Evolutionary conservation across 495 filamentous ascomycete genomes (phyloP).

Genomic region (Immersiella caudata): DNA sequence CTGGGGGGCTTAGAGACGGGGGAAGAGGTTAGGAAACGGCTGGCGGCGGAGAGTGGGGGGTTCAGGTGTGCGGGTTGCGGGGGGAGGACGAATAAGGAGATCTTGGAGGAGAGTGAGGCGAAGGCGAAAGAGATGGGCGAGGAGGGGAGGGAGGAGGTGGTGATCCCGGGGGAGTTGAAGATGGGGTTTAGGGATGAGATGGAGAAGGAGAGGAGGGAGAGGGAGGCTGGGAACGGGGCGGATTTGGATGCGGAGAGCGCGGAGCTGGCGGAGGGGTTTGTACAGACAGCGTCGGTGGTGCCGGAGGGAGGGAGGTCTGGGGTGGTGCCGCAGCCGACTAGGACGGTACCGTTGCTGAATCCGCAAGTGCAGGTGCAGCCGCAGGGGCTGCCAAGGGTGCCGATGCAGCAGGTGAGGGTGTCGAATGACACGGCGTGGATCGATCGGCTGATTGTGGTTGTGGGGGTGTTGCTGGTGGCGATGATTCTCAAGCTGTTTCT

Average conservation of each 20-base stretch:
- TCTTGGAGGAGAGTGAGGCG: slow-evolving; percentile 68
- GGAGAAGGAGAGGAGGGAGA: slow-evolving; percentile 26
- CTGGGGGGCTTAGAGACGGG: slow-evolving; percentile 82
- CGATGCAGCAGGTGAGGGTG: slow-evolving; percentile 24
- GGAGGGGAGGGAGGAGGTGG: slow-evolving; percentile 50
- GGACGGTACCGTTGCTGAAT: slow-evolving; percentile 38
- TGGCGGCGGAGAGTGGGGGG: slow-evolving; percentile 62
- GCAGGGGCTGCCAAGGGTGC: background rate
- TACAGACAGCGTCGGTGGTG: slow-evolving; percentile 42
- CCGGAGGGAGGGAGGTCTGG: slow-evolving; percentile 30
- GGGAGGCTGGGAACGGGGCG: background rate
- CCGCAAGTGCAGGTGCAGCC: slow-evolving; percentile 7
- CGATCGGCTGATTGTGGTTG: slow-evolving; percentile 59
- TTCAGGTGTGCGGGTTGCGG: slow-evolving; percentile 68
- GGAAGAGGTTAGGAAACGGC: slow-evolving; percentile 60
- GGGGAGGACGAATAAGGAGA: slow-evolving; percentile 65
- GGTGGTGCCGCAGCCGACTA: slow-evolving; percentile 38
- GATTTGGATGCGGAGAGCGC: slow-evolving; percentile 43
- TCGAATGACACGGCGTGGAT: slow-evolving; percentile 51
- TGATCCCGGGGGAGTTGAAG: slow-evolving; percentile 61
- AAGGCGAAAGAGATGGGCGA: slow-evolving; percentile 55
- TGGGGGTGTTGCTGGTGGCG: slow-evolving; percentile 54
- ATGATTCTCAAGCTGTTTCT: slow-evolving; percentile 53
- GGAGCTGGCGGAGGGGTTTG: slow-evolving; percentile 53
- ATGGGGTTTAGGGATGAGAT: slow-evolving; percentile 60